Conservation (phyloP, 345 rosid genomes). For the Durio zibethinus region DNA sequence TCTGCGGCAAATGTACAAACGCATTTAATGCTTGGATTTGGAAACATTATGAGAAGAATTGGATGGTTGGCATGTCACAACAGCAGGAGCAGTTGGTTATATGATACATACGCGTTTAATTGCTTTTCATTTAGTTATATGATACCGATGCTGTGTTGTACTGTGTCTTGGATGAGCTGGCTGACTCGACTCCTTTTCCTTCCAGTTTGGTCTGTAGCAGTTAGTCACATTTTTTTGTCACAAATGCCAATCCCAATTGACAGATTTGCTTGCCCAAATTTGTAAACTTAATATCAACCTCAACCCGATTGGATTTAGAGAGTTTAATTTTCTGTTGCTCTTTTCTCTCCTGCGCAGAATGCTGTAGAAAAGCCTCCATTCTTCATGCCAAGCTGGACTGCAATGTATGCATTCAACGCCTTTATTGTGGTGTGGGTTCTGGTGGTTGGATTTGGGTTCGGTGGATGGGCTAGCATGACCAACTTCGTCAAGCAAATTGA, state of each 20-base stretch:
- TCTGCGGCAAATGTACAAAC: conserved; percentile 24
- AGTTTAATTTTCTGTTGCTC: background rate
- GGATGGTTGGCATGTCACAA: conserved; percentile 44
- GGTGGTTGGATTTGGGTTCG: conserved; percentile 91
- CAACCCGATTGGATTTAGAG: background rate
- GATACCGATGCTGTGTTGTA: conserved; percentile 27
- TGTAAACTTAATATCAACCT: background rate
- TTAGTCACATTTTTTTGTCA: background rate
- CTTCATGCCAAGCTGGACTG: conserved; percentile 90
- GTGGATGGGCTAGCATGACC: conserved; percentile 99
- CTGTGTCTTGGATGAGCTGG: conserved; percentile 33
- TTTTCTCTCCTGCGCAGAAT: conserved; percentile 44
- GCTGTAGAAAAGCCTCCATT: conserved; percentile 95
- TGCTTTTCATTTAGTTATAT: conserved; percentile 54
- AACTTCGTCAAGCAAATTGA: conserved; percentile 85
- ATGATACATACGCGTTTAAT: too few species aligned
- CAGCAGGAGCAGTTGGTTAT: too few species aligned
- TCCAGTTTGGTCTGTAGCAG: background rate
- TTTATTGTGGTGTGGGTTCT: conserved; percentile 79
- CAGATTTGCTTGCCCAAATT: background rate
- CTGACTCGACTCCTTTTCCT: conserved; percentile 24
- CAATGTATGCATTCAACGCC: conserved; percentile 66
- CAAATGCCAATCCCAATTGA: background rate
- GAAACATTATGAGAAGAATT: conserved; percentile 30
- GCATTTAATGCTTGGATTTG: conserved; percentile 42